phyloP scores from a whole-genome alignment of 1,284 basidiomycete genomes.

The Prillingera fragicola region DNA sequence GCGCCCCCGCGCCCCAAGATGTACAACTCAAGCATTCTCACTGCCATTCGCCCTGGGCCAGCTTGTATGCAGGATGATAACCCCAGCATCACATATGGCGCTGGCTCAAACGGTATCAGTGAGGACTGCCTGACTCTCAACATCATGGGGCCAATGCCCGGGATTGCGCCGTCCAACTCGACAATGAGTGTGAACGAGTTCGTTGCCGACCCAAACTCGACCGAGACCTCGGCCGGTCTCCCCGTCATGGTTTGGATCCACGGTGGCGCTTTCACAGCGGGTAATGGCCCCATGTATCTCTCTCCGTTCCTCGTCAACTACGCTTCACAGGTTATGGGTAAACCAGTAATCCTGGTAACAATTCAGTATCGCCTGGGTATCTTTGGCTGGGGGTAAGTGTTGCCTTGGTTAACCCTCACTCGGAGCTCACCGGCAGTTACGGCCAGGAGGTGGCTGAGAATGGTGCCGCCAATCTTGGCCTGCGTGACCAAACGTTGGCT shows the following conservation, averaged over 20 bases:
- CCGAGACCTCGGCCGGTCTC: conserved; percentile 22
- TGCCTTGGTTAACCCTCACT: too few species aligned
- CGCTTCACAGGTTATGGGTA: conserved; percentile 6
- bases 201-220: too few species aligned
- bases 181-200: background rate
- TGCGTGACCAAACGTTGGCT: conserved; percentile 49
- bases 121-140: conserved; percentile 51
- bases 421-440: conserved; percentile 6
- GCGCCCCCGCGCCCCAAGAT: conserved; percentile 22
- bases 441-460: conserved; percentile 38
- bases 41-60: conserved; percentile 24
- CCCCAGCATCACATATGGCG: conserved; percentile 13
- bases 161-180: conserved; percentile 1
- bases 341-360: conserved; percentile 47
- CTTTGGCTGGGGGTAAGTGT: conserved; percentile 46
- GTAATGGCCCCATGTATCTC: conserved; percentile 20
- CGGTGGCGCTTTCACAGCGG: conserved; percentile 38
- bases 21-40: conserved; percentile 28
- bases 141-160: conserved; percentile 42
- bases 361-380: conserved; percentile 51
- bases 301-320: conserved; percentile 16
- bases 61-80: conserved; percentile 35
- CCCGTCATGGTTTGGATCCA: conserved; percentile 43
- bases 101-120: conserved; percentile 16
- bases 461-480: conserved; percentile 41